phyloP scores from a whole-genome alignment of 106 monocot species.

The Platanthera guangdongensis region DNA sequence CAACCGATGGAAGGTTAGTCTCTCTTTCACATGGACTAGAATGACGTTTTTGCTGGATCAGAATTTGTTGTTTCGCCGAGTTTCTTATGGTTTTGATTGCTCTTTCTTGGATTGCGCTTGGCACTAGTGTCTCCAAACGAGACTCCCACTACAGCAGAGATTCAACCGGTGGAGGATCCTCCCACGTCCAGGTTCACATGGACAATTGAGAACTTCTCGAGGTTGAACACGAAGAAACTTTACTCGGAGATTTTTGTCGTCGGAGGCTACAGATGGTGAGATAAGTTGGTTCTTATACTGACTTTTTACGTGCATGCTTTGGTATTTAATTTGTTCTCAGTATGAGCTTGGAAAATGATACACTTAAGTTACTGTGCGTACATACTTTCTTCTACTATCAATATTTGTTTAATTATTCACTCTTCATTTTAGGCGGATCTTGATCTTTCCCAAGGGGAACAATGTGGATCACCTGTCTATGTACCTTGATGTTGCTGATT shows the following conservation, averaged over 20 bases:
- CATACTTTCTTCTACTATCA: neutral
- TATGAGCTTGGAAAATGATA: neutral
- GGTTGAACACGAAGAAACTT: conserved; percentile 78
- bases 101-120: conserved; percentile 3
- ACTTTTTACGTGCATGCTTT: neutral
- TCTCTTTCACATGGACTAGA: neutral
- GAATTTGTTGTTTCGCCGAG: neutral
- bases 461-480: conserved; percentile 86
- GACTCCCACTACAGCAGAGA: conserved; percentile 49
- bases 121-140: conserved; percentile 37
- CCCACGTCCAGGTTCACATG: conserved; percentile 74
- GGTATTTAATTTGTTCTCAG: neutral
- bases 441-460: conserved; percentile 90
- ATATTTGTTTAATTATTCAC: neutral
- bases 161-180: conserved; percentile 78
- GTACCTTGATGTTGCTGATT: conserved; percentile 94
- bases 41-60: neutral
- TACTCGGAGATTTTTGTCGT: conserved; percentile 82
- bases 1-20: conserved; percentile 46
- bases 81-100: conserved; percentile 4
- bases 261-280: conserved; percentile 89
- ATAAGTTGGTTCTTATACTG: neutral
- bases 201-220: conserved; percentile 87
- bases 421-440: conserved; percentile 43
- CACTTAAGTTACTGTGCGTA: neutral